phyloP scores from a whole-genome alignment of 176 grass and related monocot species.

The Pharus latifolius region DNA sequence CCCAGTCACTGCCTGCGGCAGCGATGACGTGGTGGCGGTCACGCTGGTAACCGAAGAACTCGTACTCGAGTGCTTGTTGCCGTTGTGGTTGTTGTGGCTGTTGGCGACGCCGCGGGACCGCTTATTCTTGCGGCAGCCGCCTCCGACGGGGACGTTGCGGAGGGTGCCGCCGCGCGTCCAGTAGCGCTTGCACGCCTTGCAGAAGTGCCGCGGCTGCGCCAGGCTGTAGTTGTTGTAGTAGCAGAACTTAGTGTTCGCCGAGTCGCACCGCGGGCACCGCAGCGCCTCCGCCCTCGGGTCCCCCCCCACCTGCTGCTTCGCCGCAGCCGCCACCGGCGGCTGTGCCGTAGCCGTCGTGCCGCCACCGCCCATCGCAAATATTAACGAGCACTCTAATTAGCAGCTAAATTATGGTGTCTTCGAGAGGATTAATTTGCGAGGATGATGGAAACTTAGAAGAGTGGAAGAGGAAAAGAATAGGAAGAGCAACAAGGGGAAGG shows the following conservation, averaged over 20 bases:
- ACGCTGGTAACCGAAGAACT: no score
- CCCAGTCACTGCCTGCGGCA: slow-evolving; percentile 1
- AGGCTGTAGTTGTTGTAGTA: slow-evolving; percentile 99
- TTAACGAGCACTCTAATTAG: no score
- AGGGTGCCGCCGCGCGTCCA: slow-evolving; percentile 97
- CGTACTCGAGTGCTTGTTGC: no score
- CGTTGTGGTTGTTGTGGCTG: no score
- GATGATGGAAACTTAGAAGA: not conserved
- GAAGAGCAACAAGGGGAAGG: slow-evolving; percentile 37
- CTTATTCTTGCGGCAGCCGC: slow-evolving; percentile 95
- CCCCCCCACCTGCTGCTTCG: not conserved
- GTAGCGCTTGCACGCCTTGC: slow-evolving; percentile 99
- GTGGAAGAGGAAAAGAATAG: not conserved
- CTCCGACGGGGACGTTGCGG: slow-evolving; percentile 91
- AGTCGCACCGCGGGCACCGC: slow-evolving; percentile 83
- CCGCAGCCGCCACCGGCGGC: slow-evolving; percentile 10
- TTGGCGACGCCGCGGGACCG: no score
- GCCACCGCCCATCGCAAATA: no score
- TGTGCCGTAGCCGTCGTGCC: slow-evolving; percentile 13
- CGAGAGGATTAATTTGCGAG: no score
- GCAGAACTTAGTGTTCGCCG: slow-evolving; percentile 99
- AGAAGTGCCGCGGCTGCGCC: slow-evolving; percentile 96
- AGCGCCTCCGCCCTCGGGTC: slow-evolving; percentile 43
- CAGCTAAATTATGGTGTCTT: no score
- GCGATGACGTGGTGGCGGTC: no score